Conservation (phyloP, 306 rosid species). For the Citrullus amarus region DNA sequence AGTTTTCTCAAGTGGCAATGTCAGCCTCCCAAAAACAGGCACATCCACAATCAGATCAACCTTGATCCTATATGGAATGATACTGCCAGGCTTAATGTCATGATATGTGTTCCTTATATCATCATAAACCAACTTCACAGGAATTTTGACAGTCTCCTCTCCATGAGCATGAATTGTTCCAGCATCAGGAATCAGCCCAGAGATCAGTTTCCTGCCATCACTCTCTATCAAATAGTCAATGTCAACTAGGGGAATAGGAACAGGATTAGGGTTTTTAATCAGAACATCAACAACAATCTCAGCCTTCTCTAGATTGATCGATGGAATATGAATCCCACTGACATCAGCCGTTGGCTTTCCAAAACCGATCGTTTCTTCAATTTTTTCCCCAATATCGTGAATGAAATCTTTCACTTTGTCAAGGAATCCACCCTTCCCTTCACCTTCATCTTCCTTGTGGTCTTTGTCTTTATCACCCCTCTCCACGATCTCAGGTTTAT, state of each 20-base stretch:
- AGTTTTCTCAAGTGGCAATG: constrained; percentile 78
- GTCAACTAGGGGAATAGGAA: constrained; percentile 83
- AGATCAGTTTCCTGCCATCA: constrained; percentile 75
- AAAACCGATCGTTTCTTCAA: constrained; percentile 73
- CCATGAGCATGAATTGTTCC: constrained; percentile 86
- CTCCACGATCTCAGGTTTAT: constrained; percentile 42
- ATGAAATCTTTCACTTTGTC: constrained; percentile 90
- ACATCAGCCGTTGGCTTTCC: constrained; percentile 95
- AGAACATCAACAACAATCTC: constrained; percentile 82
- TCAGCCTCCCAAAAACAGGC: constrained; percentile 72
- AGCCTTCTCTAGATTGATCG: constrained; percentile 52
- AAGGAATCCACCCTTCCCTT: constrained; percentile 61
- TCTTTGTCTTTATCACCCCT: constrained; percentile 41
- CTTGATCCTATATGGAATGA: constrained; percentile 66
- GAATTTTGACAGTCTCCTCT: constrained; percentile 70
- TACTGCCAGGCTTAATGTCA: constrained; percentile 75
- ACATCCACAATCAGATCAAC: constrained; percentile 81
- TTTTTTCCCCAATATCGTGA: constrained; percentile 89
- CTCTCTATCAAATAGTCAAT: constrained; percentile 77
- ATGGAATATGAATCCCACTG: constrained; percentile 46
- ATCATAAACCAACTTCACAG: constrained; percentile 54
- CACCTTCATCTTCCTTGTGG: constrained; percentile 32
- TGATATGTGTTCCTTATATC: constrained; percentile 66
- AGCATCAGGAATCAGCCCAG: constrained; percentile 88
- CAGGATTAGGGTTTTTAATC: constrained; percentile 79